Evolutionary conservation across 2,329 filamentous ascomycete genomes (phyloP).

Genomic region (Myriosclerotinia duriaeana): DNA sequence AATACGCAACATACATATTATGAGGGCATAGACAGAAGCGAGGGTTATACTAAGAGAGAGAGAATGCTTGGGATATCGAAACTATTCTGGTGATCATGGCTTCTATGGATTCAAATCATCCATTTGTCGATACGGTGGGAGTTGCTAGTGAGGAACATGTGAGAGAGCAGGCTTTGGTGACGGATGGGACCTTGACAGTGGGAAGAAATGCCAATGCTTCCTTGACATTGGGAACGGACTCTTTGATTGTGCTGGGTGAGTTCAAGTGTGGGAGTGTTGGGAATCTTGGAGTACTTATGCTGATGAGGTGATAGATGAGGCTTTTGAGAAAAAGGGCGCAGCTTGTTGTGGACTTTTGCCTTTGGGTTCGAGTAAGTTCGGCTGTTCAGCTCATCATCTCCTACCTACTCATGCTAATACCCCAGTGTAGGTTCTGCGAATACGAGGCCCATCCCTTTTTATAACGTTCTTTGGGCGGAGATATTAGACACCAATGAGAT

Average conservation of each 20-base stretch:
- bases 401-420: conserved; percentile 18
- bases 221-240: conserved; percentile 59
- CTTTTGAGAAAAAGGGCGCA: conserved; percentile 48
- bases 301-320: conserved; percentile 49
- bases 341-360: conserved; percentile 58
- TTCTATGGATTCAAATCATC: conserved; percentile 34
- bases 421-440: conserved; percentile 35
- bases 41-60: not conserved
- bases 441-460: conserved; percentile 65
- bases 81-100: conserved; percentile 8
- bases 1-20: conserved; percentile 2
- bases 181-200: conserved; percentile 51
- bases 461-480: conserved; percentile 82
- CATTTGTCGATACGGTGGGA: conserved; percentile 41
- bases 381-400: conserved; percentile 24
- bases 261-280: not conserved
- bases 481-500: conserved; percentile 56
- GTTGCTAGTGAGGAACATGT: conserved; percentile 40
- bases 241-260: conserved; percentile 58
- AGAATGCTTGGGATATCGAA: conserved; percentile 18
- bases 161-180: conserved; percentile 40
- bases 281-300: not conserved
- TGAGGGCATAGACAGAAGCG: conserved; percentile 3
- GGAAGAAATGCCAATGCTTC: conserved; percentile 59
- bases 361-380: conserved; percentile 44